Conservation (phyloP, 2,329 filamentous ascomycete genomes). For the Colletotrichum theobromicola region DNA sequence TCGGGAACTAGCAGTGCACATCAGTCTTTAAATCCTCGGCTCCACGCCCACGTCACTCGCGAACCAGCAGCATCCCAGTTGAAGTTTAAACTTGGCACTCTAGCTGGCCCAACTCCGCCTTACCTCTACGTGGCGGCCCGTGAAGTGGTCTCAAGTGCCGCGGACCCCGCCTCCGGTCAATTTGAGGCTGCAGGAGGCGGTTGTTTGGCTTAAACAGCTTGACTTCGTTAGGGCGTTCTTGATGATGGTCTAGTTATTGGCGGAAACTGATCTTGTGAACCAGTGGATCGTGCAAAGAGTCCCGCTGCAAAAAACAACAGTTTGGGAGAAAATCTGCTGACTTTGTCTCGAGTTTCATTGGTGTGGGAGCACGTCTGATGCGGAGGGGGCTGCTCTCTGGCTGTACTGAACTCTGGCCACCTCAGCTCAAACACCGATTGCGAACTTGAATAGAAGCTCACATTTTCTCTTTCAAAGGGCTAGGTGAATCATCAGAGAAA, state of each 20-base stretch:
- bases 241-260: not conserved
- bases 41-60: not conserved
- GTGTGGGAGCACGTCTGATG: not conserved
- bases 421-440: too few species aligned
- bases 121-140: not conserved
- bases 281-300: not conserved
- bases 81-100: not conserved
- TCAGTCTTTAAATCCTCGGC: conserved; percentile 2
- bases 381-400: not conserved
- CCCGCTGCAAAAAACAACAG: not conserved
- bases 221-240: not conserved
- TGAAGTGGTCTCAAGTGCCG: not conserved
- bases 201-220: not conserved
- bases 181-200: not conserved
- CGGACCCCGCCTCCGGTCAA: not conserved
- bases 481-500: too few species aligned
- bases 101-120: not conserved
- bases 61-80: not conserved
- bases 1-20: not conserved
- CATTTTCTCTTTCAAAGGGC: too few species aligned
- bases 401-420: not conserved
- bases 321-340: not conserved
- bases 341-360: not conserved
- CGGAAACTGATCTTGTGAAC: not conserved
- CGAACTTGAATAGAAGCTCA: too few species aligned